Evolutionary conservation across 2,329 filamentous ascomycete species (phyloP).

Genomic region (Cyphellophora attinorum): DNA sequence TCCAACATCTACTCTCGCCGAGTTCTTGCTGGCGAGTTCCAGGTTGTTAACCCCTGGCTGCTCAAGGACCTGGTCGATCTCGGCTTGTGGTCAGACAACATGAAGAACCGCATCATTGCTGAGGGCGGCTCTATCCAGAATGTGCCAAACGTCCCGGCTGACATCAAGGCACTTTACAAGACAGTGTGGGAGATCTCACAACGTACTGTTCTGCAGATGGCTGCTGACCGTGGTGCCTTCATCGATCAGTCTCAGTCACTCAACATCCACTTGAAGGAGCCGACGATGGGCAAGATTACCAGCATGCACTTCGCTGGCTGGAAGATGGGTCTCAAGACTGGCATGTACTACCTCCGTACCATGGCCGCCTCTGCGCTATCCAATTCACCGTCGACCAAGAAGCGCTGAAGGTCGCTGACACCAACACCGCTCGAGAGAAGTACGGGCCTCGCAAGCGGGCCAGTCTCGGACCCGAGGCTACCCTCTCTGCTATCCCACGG

Average conservation of each 20-base stretch:
- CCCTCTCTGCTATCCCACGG: conserved; percentile 53
- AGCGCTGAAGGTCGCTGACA: conserved; percentile 78
- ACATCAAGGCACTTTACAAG: conserved; percentile 97
- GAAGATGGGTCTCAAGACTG: conserved; percentile 98
- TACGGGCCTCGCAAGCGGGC: conserved; percentile 56
- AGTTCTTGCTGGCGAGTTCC: conserved; percentile 96
- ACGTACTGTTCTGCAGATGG: conserved; percentile 92
- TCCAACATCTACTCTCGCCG: conserved; percentile 99
- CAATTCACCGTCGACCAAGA: conserved; percentile 99
- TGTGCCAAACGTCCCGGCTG: conserved; percentile 89
- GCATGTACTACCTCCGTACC: conserved; percentile 99
- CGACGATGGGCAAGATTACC: conserved; percentile 99
- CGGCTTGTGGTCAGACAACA: conserved; percentile 96
- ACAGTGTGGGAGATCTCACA: conserved; percentile 99
- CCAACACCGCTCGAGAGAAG: conserved; percentile 58
- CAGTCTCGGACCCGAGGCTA: conserved; percentile 47
- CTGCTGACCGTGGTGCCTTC: conserved; percentile 93
- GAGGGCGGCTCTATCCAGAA: conserved; percentile 94
- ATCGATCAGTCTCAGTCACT: conserved; percentile 98
- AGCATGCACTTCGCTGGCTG: conserved; percentile 99
- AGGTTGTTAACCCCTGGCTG: conserved; percentile 98
- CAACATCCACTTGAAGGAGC: conserved; percentile 99
- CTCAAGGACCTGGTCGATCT: conserved; percentile 97
- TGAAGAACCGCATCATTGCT: conserved; percentile 99
- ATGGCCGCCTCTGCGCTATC: conserved; percentile 91